Evolutionary conservation across 495 filamentous ascomycete genomes (phyloP), one percentile per base, ranked within the genome.

Genomic region (Aspergillus hancockii): DNA sequence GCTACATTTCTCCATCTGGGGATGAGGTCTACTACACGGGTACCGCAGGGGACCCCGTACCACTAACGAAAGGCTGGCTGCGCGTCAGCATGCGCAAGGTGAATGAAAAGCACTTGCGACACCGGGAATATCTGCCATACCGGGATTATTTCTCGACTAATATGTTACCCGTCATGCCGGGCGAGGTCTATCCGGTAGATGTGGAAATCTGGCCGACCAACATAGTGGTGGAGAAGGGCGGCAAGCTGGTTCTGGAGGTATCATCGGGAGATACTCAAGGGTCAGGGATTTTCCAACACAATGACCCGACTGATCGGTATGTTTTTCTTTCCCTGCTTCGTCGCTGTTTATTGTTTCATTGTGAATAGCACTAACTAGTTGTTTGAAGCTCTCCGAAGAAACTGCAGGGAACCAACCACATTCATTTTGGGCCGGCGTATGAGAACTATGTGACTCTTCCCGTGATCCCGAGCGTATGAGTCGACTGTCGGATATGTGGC

Each of bases 161-260:
- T 55, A 80, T 82, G 4, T 75, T 76, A 32, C 74, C 75, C 14
- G 82, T 88, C 0, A 74, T 81, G 25, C 71, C 77, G 0, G 81
- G 79, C 0, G 79, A 83, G 57, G 77, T 88, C 4, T 89, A 90
- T 58, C 66, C 66, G 0, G 83, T 89, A 0, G 86, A 88, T 61
- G 76, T 90, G 10, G 87, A 90, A 72, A 65, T 89, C 4, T 89
- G 86, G 87, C 87, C 87, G 16, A 89, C 85, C 0, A 87, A 87
- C 66, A 83, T 87, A 0, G 77, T 90, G 6, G 78, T 87, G 14
- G 79, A 78, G 47, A 71, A 74, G 45, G 69, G 67, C 1, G 69
- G 75, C 0, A 77, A 71, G 60, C 61, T 88, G 31, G 73, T 85
- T 14, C 70, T 89, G n/a, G 84, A 89, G 64, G 75, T 88, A 4